Base-by-base conservation (phyloP, 2,329 filamentous ascomycete species). In the Cordyceps fumosorosea region DNA sequence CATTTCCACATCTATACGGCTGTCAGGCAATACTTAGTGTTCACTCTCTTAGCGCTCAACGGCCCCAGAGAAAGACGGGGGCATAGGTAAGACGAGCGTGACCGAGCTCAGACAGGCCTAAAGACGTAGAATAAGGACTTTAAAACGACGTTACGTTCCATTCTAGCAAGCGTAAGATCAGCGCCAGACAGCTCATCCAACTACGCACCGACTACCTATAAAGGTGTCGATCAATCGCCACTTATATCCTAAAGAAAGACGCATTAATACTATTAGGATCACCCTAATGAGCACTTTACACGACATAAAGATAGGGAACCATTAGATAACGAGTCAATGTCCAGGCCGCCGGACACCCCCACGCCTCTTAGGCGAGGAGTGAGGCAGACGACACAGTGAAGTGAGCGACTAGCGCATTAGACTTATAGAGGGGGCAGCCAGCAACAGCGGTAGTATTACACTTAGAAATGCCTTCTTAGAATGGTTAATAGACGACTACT, bases 381-480 rank as follows among this genome's bases (percentile, higher is more conserved):
- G 40, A 56, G 60, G 37, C 51, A 37, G 12, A 12, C 52, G 3
- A 12, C 14, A 3, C 45, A 14, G 20, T 20, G 45, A 47, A 47
- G n/a, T 6, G n/a, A n/a, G n/a, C n/a, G n/a, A n/a, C 45, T 47
- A 24, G 45, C 20, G 45, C 45, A 47, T 22, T 3, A 6, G 45
- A 47, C 45, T 47, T 3, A 6, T 47, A 11, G 45, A 22, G 45
- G 44, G 7, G 45, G 10, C 20, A 11, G 34, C 42, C 16, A 40
- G 22, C 14, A 6, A 24, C 50, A 58, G 42, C 60, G 53, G 53
- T 60, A 61, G 47, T 77, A 77, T 64, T 79, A 74, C 66, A 76
- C 75, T 1, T 72, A 77, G 24, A 69, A 69, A 47, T 78, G 76
- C 66, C 69, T 79, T 40, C 29, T 54, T 40, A n/a, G 51, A 32